Evolutionary conservation across 176 grass and related monocot genomes (phyloP).

Genomic region (Dactylis glomerata): DNA sequence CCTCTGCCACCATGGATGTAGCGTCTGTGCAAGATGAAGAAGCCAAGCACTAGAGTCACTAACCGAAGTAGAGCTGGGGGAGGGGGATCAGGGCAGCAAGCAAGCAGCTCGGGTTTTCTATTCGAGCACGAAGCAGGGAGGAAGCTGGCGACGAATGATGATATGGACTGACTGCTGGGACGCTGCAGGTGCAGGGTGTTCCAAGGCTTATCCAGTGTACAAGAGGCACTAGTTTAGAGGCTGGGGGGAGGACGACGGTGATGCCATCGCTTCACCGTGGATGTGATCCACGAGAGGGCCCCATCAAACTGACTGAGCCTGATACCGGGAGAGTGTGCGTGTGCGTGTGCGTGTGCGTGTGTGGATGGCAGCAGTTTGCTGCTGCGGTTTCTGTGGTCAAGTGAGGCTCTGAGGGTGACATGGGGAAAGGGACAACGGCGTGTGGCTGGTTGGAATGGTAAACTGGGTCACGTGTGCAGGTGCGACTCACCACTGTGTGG

Average conservation of each 20-base stretch:
- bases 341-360: neutral
- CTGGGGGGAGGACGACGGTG: neutral
- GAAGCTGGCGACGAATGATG: conserved; percentile 32
- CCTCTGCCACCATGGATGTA: conserved; percentile 21
- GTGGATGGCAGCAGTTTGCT: conserved; percentile 17
- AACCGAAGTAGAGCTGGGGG: neutral
- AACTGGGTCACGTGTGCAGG: neutral
- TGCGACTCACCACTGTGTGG: neutral
- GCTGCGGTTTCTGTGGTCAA: neutral
- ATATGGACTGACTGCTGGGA: conserved; percentile 22
- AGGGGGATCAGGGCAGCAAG: neutral
- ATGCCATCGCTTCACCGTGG: neutral
- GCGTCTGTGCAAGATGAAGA: neutral
- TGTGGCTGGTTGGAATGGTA: neutral
- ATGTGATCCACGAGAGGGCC: neutral
- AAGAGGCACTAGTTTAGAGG: conserved; percentile 11
- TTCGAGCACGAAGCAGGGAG: neutral
- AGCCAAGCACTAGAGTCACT: neutral
- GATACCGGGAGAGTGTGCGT: neutral
- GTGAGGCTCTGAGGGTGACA: neutral
- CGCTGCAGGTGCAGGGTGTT: neutral
- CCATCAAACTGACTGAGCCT: neutral
- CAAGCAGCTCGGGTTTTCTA: neutral
- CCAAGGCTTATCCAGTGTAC: conserved; percentile 28
- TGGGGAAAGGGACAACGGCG: neutral